Conservation (phyloP, 169 alveolate species). For the Eimeria necatrix region DNA sequence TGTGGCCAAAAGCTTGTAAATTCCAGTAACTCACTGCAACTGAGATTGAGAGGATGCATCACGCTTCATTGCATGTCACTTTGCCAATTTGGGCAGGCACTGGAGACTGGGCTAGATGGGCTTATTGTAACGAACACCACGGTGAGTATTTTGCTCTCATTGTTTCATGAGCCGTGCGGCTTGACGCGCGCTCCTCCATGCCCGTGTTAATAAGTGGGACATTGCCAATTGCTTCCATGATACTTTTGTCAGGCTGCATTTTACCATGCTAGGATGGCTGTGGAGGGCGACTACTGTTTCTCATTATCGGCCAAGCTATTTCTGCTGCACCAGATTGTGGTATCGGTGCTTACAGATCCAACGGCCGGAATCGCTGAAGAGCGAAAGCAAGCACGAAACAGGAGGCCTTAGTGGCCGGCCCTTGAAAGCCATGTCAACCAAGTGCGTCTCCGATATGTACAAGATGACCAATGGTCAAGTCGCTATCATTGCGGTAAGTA, state of each 20-base stretch:
- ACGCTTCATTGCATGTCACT: background rate
- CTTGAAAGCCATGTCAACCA: slow-evolving; percentile 86
- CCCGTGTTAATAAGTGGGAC: too few relatives aligned
- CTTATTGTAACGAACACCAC: slow-evolving; percentile 92
- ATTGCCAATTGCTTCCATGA: too few relatives aligned
- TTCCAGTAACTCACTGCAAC: too few relatives aligned
- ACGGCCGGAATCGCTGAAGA: slow-evolving; percentile 80
- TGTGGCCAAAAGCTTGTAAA: too few relatives aligned
- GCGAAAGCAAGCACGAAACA: slow-evolving; percentile 79
- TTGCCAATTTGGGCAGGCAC: slow-evolving; percentile 79
- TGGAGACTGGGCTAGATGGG: slow-evolving; percentile 89
- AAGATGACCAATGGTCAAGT: slow-evolving; percentile 87
- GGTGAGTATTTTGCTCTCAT: slow-evolving; percentile 76
- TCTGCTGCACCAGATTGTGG: background rate
- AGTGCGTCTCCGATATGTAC: slow-evolving; percentile 89
- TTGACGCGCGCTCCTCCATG: too few relatives aligned
- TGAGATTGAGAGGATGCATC: too few relatives aligned
- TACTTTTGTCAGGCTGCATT: too few relatives aligned
- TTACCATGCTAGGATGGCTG: too few relatives aligned
- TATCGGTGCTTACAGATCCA: slow-evolving; percentile 71
- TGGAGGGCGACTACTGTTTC: too few relatives aligned
- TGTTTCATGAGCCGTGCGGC: too few relatives aligned
- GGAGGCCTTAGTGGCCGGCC: slow-evolving; percentile 93
- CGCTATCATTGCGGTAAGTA: slow-evolving; percentile 90
- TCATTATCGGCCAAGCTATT: too few relatives aligned